Percentiles rank a stretch among this genome's conserved stretches.
These are phyloP conservation scores for Inosperma sp. DNA, from an alignment of 768 basidiomycete species.

Conservation along the genomic window DNA sequence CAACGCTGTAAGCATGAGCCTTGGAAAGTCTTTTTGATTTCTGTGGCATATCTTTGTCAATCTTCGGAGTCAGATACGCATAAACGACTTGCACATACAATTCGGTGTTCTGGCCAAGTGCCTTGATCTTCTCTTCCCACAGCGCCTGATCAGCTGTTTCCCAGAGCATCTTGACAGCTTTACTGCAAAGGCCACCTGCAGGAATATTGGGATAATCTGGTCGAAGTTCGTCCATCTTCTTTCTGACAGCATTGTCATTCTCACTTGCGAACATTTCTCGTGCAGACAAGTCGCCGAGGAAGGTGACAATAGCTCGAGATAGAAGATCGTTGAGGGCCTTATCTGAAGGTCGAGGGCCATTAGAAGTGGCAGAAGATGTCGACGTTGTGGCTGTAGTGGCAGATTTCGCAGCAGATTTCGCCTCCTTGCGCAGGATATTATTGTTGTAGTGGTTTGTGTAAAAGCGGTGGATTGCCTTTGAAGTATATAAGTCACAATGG, in stretches of 20 bases:
- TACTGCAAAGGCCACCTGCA: constrained; percentile 7
- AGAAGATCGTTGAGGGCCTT: not conserved
- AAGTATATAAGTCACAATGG: not conserved
- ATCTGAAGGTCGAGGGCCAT: not conserved
- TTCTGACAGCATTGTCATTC: constrained; percentile 4
- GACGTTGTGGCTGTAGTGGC: not conserved
- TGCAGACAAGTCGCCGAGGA: not conserved
- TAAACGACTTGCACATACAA: not conserved
- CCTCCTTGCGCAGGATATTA: not conserved
- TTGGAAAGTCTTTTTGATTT: constrained; percentile 11
- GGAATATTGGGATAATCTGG: constrained; percentile 5
- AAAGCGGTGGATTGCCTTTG: constrained; percentile 5
- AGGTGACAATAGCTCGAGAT: constrained; percentile 5
- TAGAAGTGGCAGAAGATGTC: not conserved
- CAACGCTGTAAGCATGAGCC: constrained; percentile 1
- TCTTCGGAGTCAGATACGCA: not conserved
- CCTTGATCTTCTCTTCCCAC: not conserved
- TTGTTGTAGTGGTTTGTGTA: constrained; percentile 9
- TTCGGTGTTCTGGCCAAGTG: not conserved
- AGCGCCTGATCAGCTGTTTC: not conserved
- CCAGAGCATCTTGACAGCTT: constrained; percentile 11
- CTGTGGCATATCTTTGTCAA: not conserved
- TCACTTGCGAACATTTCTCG: constrained; percentile 9
- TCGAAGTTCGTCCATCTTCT: constrained; percentile 3
- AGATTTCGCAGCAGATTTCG: not conserved